phyloP scores from a whole-genome alignment of 805 yeast species.

The Metschnikowia gelsemii region DNA sequence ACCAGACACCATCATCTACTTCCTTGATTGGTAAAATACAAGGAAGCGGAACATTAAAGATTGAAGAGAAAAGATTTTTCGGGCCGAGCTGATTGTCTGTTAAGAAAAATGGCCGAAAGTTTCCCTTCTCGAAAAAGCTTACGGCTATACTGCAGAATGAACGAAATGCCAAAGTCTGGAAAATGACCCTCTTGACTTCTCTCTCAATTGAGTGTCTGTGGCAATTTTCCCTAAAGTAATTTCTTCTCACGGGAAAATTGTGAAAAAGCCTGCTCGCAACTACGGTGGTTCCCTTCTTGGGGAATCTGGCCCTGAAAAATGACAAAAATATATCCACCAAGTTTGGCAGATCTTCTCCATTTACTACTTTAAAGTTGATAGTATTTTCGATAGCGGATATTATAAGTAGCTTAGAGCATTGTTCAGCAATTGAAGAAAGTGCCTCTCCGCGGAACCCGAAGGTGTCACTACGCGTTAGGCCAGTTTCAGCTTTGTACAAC shows the following conservation, averaged over 20 bases:
- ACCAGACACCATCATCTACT: neutral
- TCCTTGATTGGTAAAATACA: neutral
- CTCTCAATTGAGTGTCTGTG: slow-evolving; percentile 24
- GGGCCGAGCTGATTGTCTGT: neutral
- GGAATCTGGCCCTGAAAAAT: slow-evolving; percentile 1
- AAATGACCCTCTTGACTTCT: slow-evolving; percentile 29
- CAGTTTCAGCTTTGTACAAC: neutral
- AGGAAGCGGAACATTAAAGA: neutral
- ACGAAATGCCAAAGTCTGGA: slow-evolving; percentile 28
- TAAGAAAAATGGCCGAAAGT: neutral
- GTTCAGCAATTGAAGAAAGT: slow-evolving; percentile 2
- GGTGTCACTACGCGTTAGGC: neutral
- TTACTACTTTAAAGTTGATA: neutral
- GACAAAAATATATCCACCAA: slow-evolving; percentile 3
- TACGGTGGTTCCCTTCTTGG: slow-evolving; percentile 39
- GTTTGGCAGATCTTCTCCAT: neutral
- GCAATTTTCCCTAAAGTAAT: slow-evolving; percentile 18
- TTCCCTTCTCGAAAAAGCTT: slow-evolving; percentile 1
- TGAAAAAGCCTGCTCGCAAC: slow-evolving; percentile 40
- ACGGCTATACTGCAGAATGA: slow-evolving; percentile 17
- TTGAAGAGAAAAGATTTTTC: neutral
- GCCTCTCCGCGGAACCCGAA: slow-evolving; percentile 2
- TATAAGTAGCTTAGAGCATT: slow-evolving; percentile 1
- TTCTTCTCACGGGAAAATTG: slow-evolving; percentile 44
- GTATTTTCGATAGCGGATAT: neutral